These are phyloP conservation scores for Aspergillus vadensis DNA, from an alignment of 2,329 filamentous ascomycete genomes.

Conservation along the genomic window DNA sequence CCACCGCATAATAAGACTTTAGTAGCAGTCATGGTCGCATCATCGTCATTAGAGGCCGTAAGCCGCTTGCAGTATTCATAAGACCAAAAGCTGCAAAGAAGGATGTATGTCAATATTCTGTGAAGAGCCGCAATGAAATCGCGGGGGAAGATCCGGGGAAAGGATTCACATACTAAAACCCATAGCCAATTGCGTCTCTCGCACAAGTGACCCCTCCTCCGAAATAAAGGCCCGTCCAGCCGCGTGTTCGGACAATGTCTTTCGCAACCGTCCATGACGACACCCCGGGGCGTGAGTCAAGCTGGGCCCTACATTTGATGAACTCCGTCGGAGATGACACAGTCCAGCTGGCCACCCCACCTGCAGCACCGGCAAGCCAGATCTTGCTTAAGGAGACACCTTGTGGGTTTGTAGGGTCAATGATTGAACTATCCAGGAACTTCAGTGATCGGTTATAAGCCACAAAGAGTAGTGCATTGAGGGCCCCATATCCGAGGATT, in stretches of 20 bases:
- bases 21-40: conserved; percentile 54
- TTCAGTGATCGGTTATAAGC: conserved; percentile 83
- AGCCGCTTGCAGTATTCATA: conserved; percentile 74
- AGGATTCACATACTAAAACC: conserved; percentile 69
- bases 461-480: conserved; percentile 88
- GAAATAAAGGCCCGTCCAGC: conserved; percentile 72
- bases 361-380: conserved; percentile 77
- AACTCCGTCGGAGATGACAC: conserved; percentile 88
- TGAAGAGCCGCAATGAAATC: conserved; percentile 7
- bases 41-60: conserved; percentile 51
- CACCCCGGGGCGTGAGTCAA: conserved; percentile 50
- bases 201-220: conserved; percentile 80
- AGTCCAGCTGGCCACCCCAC: conserved; percentile 81
- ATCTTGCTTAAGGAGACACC: conserved; percentile 63
- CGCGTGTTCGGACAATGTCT: conserved; percentile 60
- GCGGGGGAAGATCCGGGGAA: conserved; percentile 16
- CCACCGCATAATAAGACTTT: conserved; percentile 81
- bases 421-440: conserved; percentile 53
- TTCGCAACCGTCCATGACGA: conserved; percentile 67
- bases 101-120: conserved; percentile 12
- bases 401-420: conserved; percentile 47
- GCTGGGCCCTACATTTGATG: conserved; percentile 84
- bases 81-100: conserved; percentile 69
- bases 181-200: conserved; percentile 88
- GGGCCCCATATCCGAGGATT: conserved; percentile 82